phyloP scores from a whole-genome alignment of 2,329 filamentous ascomycete species.

The Apiospora saccharicola region DNA sequence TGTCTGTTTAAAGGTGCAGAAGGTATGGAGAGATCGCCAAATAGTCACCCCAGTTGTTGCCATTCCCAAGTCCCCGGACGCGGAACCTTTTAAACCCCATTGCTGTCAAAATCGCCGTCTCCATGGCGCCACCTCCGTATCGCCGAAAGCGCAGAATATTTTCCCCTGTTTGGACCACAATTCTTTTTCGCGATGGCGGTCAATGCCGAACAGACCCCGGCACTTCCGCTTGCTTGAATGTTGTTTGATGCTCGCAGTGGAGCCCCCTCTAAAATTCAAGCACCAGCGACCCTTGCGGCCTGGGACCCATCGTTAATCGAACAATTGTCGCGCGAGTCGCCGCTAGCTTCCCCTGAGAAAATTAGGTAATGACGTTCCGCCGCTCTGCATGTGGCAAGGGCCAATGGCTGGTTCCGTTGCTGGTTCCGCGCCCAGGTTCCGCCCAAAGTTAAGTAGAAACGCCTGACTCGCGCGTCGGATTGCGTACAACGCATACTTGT shows the following conservation, averaged over 20 bases:
- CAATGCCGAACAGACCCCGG: conserved; percentile 3
- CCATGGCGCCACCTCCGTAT: neutral
- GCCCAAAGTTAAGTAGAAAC: neutral
- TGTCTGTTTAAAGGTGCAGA: neutral
- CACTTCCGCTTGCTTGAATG: conserved; percentile 3
- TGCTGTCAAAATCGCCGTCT: neutral
- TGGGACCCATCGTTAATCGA: neutral
- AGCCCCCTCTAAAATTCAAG: neutral
- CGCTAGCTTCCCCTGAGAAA: neutral
- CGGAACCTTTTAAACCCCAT: neutral
- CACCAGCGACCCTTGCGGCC: neutral
- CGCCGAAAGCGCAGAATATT: conserved; percentile 4
- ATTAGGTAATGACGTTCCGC: neutral
- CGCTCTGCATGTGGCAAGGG: neutral
- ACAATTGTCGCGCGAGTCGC: conserved; percentile 8
- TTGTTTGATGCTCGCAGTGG: conserved; percentile 2
- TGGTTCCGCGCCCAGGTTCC: neutral
- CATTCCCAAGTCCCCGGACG: neutral
- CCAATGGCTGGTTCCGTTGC: neutral
- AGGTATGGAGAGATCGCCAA: conserved; percentile 1
- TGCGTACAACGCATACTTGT: neutral
- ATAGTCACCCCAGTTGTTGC: neutral
- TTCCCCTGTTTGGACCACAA: neutral
- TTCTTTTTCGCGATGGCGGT: conserved; percentile 15
- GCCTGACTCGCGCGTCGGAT: neutral